A percentile compares a stretch with the other conserved stretches of the same genome.
phyloP scores from a whole-genome alignment of 805 yeast genomes.

The Metschnikowia hibisci region DNA sequence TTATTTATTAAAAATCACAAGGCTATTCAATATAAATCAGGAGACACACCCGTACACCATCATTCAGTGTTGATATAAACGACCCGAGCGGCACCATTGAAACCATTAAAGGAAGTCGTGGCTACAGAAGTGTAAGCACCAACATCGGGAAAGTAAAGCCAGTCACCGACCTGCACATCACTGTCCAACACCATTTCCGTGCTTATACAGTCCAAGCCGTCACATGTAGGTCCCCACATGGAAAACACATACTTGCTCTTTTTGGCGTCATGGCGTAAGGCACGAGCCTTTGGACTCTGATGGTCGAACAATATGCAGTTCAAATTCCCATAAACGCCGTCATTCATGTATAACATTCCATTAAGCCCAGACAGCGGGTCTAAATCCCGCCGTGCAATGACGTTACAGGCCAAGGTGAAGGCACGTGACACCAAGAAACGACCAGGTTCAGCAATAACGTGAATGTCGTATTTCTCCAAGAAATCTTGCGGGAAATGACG shows the following conservation, averaged over 20 bases:
- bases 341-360: conserved; percentile 79
- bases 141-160: conserved; percentile 77
- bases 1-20: too few relatives aligned
- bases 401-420: conserved; percentile 77
- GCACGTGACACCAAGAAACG: conserved; percentile 83
- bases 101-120: conserved; percentile 90
- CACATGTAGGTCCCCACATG: conserved; percentile 99
- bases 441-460: conserved; percentile 89
- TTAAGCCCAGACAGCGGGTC: conserved; percentile 15
- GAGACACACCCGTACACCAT: conserved; percentile 4
- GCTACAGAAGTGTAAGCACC: conserved; percentile 96
- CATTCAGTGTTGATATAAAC: conserved; percentile 46
- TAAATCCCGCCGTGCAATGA: conserved; percentile 74
- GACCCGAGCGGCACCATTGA: conserved; percentile 56
- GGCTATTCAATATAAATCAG: neutral
- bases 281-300: conserved; percentile 69
- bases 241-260: conserved; percentile 45
- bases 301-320: conserved; percentile 93
- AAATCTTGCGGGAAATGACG: conserved; percentile 51
- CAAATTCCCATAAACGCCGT: conserved; percentile 93
- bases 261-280: conserved; percentile 40
- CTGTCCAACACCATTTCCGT: conserved; percentile 48
- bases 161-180: conserved; percentile 78
- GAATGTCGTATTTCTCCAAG: conserved; percentile 24
- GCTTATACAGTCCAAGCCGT: conserved; percentile 84